Percentiles rank a stretch among this genome's conserved stretches.
phyloP scores from a whole-genome alignment of 805 yeast species.

The Lipomyces anomalus region DNA sequence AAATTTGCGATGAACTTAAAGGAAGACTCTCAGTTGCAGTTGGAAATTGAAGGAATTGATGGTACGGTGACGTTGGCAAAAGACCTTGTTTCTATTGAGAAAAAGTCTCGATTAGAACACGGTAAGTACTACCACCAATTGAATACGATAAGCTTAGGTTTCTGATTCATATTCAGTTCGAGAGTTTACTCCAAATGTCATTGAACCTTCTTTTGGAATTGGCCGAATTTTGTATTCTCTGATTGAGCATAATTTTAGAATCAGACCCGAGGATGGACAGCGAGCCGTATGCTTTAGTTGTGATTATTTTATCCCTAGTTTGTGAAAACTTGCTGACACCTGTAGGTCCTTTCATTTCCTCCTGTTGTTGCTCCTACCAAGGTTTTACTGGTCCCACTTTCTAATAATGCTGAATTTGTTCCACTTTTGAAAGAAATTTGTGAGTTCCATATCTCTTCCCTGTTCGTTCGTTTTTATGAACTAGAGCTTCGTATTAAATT shows the following conservation, averaged over 20 bases:
- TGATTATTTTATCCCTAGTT: not conserved
- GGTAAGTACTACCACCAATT: not conserved
- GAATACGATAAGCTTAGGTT: not conserved
- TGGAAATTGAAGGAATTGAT: slow-evolving; percentile 57
- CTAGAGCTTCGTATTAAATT: too few species aligned
- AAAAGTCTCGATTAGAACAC: slow-evolving; percentile 77
- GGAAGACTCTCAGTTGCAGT: slow-evolving; percentile 55
- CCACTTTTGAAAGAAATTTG: slow-evolving; percentile 55
- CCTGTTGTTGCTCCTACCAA: slow-evolving; percentile 97
- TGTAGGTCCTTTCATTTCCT: slow-evolving; percentile 65
- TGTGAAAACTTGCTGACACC: not conserved
- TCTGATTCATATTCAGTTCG: slow-evolving; percentile 44
- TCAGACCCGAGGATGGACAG: slow-evolving; percentile 81
- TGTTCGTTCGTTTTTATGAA: too few species aligned
- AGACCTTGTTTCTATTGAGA: slow-evolving; percentile 66
- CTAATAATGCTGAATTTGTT: slow-evolving; percentile 70
- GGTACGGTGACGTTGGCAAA: slow-evolving; percentile 65
- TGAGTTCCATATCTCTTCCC: too few species aligned
- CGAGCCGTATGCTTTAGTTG: slow-evolving; percentile 71
- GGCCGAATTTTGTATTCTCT: slow-evolving; percentile 93
- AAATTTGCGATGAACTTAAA: slow-evolving; percentile 64
- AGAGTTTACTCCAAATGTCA: slow-evolving; percentile 94
- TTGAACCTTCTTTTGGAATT: slow-evolving; percentile 98
- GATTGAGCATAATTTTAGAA: slow-evolving; percentile 93
- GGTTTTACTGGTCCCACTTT: slow-evolving; percentile 90